Percentiles rank a stretch among this genome's conserved stretches.
These are phyloP conservation scores for Phytophthora palmivora DNA, from an alignment of 352 stramenopile genomes.

Conservation along the genomic window DNA sequence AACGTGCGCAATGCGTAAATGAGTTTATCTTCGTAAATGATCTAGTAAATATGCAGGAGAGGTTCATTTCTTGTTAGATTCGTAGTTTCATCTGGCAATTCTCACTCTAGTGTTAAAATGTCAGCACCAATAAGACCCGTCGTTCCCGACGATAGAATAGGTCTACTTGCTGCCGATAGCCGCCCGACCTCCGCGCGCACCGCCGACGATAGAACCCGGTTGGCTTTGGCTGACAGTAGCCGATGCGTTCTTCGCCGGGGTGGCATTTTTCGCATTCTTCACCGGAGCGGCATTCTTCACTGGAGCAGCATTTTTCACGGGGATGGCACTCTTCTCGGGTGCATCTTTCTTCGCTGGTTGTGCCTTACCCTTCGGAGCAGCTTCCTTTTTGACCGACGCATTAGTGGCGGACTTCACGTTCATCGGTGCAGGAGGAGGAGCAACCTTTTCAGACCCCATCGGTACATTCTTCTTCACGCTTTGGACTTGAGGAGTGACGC, in stretches of 20 bases:
- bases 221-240: neutral
- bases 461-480: conserved; percentile 21
- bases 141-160: neutral
- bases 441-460: conserved; percentile 8
- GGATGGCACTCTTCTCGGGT: conserved; percentile 6
- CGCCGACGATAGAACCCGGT: conserved; percentile 17
- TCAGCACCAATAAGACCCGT: too few relatives aligned
- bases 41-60: too few relatives aligned
- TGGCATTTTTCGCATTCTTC: too few relatives aligned
- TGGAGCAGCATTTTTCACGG: conserved; percentile 2
- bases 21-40: too few relatives aligned
- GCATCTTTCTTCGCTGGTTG: neutral
- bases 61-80: too few relatives aligned
- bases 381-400: conserved; percentile 2
- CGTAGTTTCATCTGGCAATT: too few relatives aligned
- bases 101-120: too few relatives aligned
- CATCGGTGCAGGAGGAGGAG: conserved; percentile 18
- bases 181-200: conserved; percentile 8
- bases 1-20: too few relatives aligned
- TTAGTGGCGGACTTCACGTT: conserved; percentile 6
- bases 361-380: too few relatives aligned
- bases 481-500: neutral
- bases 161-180: neutral
- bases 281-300: conserved; percentile 12
- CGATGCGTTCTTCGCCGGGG: conserved; percentile 7